Percentiles rank a stretch among this genome's conserved stretches.
phyloP scores from a whole-genome alignment of 2,329 filamentous ascomycete genomes.

The Aureobasidium sp. region DNA sequence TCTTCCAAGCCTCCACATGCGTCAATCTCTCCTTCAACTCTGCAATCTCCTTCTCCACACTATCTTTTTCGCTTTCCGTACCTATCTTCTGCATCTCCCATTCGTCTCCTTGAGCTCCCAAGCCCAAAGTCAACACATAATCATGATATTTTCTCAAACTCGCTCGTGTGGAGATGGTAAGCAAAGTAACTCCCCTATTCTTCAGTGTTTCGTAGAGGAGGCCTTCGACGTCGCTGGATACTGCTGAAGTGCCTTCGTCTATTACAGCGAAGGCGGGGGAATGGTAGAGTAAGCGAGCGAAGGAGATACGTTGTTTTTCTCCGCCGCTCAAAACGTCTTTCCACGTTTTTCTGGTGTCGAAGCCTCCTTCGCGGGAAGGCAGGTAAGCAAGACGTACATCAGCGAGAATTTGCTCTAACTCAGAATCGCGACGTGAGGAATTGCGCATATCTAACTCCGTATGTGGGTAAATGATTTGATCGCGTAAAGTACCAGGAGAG shows the following conservation, averaged over 20 bases:
- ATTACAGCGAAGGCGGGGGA: slow-evolving; percentile 91
- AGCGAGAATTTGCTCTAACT: slow-evolving; percentile 70
- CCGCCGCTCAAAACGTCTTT: slow-evolving; percentile 96
- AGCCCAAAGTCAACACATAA: slow-evolving; percentile 76
- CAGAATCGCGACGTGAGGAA: slow-evolving; percentile 65
- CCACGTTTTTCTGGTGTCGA: slow-evolving; percentile 96
- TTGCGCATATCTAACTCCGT: slow-evolving; percentile 90
- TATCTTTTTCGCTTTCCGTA: slow-evolving; percentile 84
- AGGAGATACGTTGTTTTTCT: slow-evolving; percentile 92
- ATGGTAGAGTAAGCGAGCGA: slow-evolving; percentile 86
- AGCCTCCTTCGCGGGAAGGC: slow-evolving; percentile 84
- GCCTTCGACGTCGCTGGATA: slow-evolving; percentile 90
- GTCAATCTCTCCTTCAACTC: slow-evolving; percentile 72
- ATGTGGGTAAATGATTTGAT: slow-evolving; percentile 97
- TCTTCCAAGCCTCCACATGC: slow-evolving; percentile 78
- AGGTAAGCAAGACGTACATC: slow-evolving; percentile 82
- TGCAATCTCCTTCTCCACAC: slow-evolving; percentile 81
- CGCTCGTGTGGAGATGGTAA: slow-evolving; percentile 90
- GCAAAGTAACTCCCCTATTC: slow-evolving; percentile 84
- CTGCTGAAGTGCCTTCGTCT: slow-evolving; percentile 91
- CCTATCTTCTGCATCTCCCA: slow-evolving; percentile 95
- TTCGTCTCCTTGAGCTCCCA: slow-evolving; percentile 70
- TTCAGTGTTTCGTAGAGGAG: slow-evolving; percentile 89
- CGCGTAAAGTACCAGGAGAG: slow-evolving; percentile 81
- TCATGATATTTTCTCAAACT: slow-evolving; percentile 94